Conservation (phyloP, 352 stramenopile species). For the Nothophytophthora sp. region DNA sequence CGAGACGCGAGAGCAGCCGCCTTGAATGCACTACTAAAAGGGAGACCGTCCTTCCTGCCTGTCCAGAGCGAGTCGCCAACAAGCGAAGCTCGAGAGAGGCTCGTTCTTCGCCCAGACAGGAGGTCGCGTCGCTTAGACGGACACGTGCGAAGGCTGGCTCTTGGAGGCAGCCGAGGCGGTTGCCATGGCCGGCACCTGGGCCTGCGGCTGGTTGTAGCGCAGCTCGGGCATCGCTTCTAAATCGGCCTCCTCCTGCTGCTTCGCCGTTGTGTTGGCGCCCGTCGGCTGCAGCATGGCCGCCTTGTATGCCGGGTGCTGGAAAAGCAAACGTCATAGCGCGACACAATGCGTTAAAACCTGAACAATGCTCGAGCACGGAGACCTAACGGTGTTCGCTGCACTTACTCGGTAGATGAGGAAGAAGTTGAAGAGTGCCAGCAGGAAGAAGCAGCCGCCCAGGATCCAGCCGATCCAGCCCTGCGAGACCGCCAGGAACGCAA, state of each 20-base stretch:
- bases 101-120: neutral
- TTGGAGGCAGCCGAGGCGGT: conserved; percentile 30
- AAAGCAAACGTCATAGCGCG: conserved; percentile 2
- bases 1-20: no score
- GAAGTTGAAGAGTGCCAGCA: conserved; percentile 85
- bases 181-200: conserved; percentile 22
- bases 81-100: no score
- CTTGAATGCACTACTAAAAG: no score
- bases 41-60: no score
- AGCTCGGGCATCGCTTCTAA: conserved; percentile 78
- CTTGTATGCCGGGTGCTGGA: conserved; percentile 80
- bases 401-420: conserved; percentile 84
- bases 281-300: conserved; percentile 67
- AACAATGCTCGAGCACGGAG: conserved; percentile 5
- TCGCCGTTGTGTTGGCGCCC: conserved; percentile 15
- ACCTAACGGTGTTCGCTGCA: conserved; percentile 1
- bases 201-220: conserved; percentile 74
- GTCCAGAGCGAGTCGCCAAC: no score
- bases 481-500: conserved; percentile 80
- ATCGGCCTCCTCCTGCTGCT: conserved; percentile 59
- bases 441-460: conserved; percentile 72
- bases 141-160: conserved; percentile 61
- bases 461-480: conserved; percentile 81
- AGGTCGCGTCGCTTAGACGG: conserved; percentile 36
- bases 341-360: conserved; percentile 2